A percentile compares a stretch with the other conserved stretches of the same genome.
Evolutionary conservation across 805 yeast species (phyloP).

Genomic region (Wickerhamiella siamensis): DNA sequence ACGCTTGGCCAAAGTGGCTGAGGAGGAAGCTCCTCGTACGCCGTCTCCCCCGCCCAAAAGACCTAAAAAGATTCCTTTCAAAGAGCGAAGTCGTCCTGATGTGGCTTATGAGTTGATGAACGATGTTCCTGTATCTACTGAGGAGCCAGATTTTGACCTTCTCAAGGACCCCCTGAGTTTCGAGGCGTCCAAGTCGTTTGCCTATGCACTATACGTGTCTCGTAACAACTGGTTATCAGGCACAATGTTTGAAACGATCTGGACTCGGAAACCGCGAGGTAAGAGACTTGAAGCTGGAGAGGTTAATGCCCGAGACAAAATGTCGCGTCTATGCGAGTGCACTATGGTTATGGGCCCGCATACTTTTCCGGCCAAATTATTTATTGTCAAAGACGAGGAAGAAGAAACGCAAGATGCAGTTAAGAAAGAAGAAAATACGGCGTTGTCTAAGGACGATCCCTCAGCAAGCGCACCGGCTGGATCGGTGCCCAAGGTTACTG

Average conservation of each 20-base stretch:
- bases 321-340: slow-evolving; percentile 79
- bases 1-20: neutral
- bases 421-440: neutral
- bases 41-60: slow-evolving; percentile 16
- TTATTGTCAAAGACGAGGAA: slow-evolving; percentile 69
- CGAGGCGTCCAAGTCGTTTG: slow-evolving; percentile 44
- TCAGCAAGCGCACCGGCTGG: no score
- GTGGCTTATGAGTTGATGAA: slow-evolving; percentile 17
- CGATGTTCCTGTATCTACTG: slow-evolving; percentile 43
- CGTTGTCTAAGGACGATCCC: no score
- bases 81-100: slow-evolving; percentile 19
- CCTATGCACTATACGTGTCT: slow-evolving; percentile 48
- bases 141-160: slow-evolving; percentile 47
- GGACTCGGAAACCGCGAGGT: slow-evolving; percentile 59
- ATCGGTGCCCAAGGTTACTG: slow-evolving; percentile 3
- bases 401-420: slow-evolving; percentile 46
- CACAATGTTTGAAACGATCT: slow-evolving; percentile 59
- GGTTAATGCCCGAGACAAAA: slow-evolving; percentile 60
- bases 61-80: slow-evolving; percentile 10
- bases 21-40: slow-evolving; percentile 5
- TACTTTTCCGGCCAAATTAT: slow-evolving; percentile 56
- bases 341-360: slow-evolving; percentile 70
- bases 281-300: slow-evolving; percentile 33
- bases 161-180: slow-evolving; percentile 53
- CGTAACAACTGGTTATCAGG: slow-evolving; percentile 53